Conservation (phyloP, 208 protist species). For the Leishmania major region DNA sequence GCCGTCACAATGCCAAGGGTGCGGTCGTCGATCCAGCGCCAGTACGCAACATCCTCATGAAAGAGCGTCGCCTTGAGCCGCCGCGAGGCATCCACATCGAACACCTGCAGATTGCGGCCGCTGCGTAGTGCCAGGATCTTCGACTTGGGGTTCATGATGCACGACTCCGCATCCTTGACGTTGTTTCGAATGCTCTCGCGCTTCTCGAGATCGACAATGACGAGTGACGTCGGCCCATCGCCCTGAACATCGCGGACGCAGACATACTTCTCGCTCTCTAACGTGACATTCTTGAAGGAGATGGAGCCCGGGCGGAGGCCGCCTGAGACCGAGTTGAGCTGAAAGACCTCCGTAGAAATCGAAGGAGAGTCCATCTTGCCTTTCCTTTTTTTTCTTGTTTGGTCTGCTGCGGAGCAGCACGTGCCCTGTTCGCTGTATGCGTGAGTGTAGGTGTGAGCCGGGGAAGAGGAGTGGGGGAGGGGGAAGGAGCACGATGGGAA, state of each 20-base stretch:
- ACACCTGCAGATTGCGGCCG: conserved; percentile 97
- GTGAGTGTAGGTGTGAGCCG: not conserved
- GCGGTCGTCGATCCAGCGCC: conserved; percentile 96
- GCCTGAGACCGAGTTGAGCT: conserved; percentile 84
- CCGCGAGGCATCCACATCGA: conserved; percentile 97
- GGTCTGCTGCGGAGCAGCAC: not conserved
- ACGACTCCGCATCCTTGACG: conserved; percentile 97
- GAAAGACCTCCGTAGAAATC: conserved; percentile 67
- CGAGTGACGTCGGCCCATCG: conserved; percentile 75
- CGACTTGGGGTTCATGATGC: conserved; percentile 98
- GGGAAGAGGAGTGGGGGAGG: not conserved
- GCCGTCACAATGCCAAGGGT: conserved; percentile 97
- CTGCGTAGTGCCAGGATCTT: conserved; percentile 98
- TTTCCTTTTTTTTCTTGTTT: not conserved
- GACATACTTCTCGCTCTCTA: conserved; percentile 98
- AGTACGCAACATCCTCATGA: conserved; percentile 96
- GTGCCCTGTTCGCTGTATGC: not conserved
- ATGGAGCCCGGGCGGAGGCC: conserved; percentile 95
- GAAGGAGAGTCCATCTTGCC: conserved; percentile 60
- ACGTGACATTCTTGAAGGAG: conserved; percentile 96
- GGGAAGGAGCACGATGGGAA: not conserved
- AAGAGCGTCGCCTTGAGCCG: conserved; percentile 96
- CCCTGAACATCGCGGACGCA: conserved; percentile 96
- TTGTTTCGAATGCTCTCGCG: conserved; percentile 95
- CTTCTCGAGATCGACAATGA: conserved; percentile 97